A percentile compares a stretch with the other conserved stretches of the same genome.
phyloP scores from a whole-genome alignment of 73 alveolate genomes.

The Symbiodinium natans region DNA sequence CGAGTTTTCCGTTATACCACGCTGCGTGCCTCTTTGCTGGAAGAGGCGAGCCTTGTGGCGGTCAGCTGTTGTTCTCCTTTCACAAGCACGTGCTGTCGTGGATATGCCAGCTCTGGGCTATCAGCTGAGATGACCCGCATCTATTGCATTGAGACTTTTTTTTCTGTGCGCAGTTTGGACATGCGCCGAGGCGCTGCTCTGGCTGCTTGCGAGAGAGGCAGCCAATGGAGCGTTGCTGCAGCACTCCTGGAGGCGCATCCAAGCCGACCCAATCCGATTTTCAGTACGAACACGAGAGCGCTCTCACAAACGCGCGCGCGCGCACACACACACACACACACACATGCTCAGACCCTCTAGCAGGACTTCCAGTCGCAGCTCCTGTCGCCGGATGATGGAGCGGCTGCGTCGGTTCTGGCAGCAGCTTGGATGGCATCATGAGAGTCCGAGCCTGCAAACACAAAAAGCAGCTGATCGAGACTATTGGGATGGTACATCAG shows the following conservation, averaged over 20 bases:
- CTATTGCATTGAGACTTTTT: no score
- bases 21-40: no score
- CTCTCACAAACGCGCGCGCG: no score
- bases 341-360: not conserved
- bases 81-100: not conserved
- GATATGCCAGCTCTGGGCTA: not conserved
- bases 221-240: not conserved
- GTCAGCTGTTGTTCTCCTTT: not conserved
- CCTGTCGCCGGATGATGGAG: not conserved
- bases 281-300: no score
- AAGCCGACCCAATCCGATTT: no score
- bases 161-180: no score
- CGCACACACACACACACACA: no score
- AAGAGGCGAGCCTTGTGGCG: not conserved
- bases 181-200: not conserved
- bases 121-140: not conserved
- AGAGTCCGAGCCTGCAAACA: no score
- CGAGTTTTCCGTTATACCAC: no score
- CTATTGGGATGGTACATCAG: no score
- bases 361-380: not conserved
- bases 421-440: not conserved
- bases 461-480: no score
- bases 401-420: not conserved
- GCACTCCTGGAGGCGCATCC: not conserved
- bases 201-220: constrained; percentile 9